Conservation (phyloP, 768 basidiomycete species). For the Russula vinacea region DNA sequence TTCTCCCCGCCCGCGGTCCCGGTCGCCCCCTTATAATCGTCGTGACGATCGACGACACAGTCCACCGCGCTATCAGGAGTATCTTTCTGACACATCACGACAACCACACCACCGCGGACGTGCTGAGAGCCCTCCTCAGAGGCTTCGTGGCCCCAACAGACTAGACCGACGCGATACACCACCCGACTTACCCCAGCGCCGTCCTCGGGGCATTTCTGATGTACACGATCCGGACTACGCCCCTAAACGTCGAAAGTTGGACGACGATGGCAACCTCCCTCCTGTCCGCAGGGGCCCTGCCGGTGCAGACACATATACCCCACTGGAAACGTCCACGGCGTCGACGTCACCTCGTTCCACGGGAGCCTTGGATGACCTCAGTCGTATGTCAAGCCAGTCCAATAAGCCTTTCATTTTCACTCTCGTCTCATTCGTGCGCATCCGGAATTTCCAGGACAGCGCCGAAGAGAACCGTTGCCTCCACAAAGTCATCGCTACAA, state of each 20-base stretch:
- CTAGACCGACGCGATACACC: slow-evolving; percentile 17
- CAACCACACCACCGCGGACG: slow-evolving; percentile 18
- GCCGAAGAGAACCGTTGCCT: slow-evolving; percentile 27
- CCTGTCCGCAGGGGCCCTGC: slow-evolving; percentile 19
- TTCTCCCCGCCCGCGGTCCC: slow-evolving; percentile 25
- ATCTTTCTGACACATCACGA: slow-evolving; percentile 12
- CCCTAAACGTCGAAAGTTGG: slow-evolving; percentile 26
- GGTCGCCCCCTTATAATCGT: slow-evolving; percentile 23
- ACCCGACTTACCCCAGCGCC: slow-evolving; percentile 25
- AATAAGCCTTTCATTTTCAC: slow-evolving; percentile 12
- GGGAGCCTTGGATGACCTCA: slow-evolving; percentile 20
- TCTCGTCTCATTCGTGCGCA: slow-evolving; percentile 17
- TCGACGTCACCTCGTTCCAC: slow-evolving; percentile 27
- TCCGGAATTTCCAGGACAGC: slow-evolving; percentile 26
- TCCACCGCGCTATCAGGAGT: slow-evolving; percentile 23
- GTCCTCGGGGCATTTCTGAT: slow-evolving; percentile 21
- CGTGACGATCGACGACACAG: slow-evolving; percentile 24
- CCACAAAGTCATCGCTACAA: slow-evolving; percentile 29
- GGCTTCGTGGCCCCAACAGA: slow-evolving; percentile 11
- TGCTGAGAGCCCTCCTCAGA: slow-evolving; percentile 24
- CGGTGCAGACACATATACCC: slow-evolving; percentile 16
- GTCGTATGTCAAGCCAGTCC: slow-evolving; percentile 29
- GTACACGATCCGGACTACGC: slow-evolving; percentile 21
- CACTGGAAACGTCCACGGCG: slow-evolving; percentile 17
- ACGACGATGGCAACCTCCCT: slow-evolving; percentile 18